Base-by-base conservation (phyloP, 176 grass and related monocot species). In the Thalia dealbata region DNA sequence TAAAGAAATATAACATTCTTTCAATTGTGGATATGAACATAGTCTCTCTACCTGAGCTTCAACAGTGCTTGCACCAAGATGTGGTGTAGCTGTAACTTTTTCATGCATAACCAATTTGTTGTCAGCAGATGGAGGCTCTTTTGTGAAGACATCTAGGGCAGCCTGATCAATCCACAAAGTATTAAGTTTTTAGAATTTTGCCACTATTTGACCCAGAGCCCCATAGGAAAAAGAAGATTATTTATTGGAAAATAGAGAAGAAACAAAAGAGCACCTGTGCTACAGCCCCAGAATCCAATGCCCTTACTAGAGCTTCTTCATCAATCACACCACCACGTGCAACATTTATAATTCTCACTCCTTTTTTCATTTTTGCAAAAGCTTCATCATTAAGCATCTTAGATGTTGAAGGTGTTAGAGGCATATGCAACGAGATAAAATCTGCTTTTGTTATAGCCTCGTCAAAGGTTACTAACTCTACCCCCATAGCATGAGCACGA, bases 381-480 rank as follows among this genome's bases (percentile, higher is more conserved):
- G 81, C 92, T 68, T 91, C 83, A 50, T 99, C 95, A 62, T 93
- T 48, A 56, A 99, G 90, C 72, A 99, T 71, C 71, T 91, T 99
- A 56, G 65, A 15, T 9, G 90, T 99, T 12, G 71, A 76, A 25
- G 90, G 85, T 61, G 95, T 99, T 0, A 99, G 83, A 55, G 95
- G 95, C 85, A 93, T 92, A 68, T 93, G 95, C 29, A 99, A 70
- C 24, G 95, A 99, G 70, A 99, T 88, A 70, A 99, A 99, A 77
- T 93, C 95, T 63, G 95, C 87, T 59, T 35, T 87, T 59, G 81
- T 78, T 58, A 99, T 77, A 25, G 90, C 95, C 56, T 90, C 90
- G 32, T 99, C 90, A 84, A 91, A 93, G 15, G 90, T 88, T 58
- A 91, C 90, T 48, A 99, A 79, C 35, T 93, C 85, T 21, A 99